A percentile compares a stretch with the other conserved stretches of the same genome.
These are phyloP conservation scores for Daedalea quercina DNA, from an alignment of 768 basidiomycete genomes.

Conservation along the genomic window DNA sequence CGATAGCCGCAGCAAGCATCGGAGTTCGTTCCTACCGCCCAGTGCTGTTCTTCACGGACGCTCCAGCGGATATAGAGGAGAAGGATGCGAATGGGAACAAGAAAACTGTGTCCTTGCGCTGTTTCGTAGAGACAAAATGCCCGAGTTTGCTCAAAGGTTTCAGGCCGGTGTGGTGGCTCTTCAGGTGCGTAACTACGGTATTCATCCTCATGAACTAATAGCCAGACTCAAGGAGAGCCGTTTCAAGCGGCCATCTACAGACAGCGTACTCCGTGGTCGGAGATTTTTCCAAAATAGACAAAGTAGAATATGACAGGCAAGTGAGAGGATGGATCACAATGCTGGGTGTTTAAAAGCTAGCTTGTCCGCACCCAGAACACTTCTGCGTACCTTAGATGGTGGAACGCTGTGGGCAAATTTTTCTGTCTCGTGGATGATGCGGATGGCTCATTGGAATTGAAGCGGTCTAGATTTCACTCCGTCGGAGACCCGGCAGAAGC, in stretches of 20 bases:
- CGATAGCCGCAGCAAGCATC: too few relatives aligned
- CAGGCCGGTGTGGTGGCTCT: conserved; percentile 25
- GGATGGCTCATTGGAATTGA: too few relatives aligned
- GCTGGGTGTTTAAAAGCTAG: not conserved
- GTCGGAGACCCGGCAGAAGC: conserved; percentile 17
- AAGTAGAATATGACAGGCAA: conserved; percentile 49
- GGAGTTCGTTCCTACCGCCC: too few relatives aligned
- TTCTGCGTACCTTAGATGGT: conserved; percentile 47
- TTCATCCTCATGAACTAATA: not conserved
- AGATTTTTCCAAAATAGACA: conserved; percentile 50
- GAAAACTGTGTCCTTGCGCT: conserved; percentile 9
- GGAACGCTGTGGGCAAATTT: conserved; percentile 62
- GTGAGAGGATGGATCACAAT: not conserved
- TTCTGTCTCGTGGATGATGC: too few relatives aligned
- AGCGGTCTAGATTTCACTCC: conserved; percentile 69
- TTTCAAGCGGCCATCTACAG: conserved; percentile 52
- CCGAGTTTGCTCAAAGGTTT: conserved; percentile 23
- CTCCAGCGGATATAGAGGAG: too few relatives aligned
- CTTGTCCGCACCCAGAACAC: too few relatives aligned
- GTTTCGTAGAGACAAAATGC: conserved; percentile 17
- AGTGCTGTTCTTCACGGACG: too few relatives aligned
- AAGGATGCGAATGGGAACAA: too few relatives aligned
- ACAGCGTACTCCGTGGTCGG: conserved; percentile 55
- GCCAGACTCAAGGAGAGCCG: not conserved
- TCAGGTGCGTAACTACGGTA: conserved; percentile 13